A percentile compares a stretch with the other conserved stretches of the same genome.
Conservation (phyloP, 2,329 filamentous ascomycete species). For the Ophiostoma pallidulum region DNA sequence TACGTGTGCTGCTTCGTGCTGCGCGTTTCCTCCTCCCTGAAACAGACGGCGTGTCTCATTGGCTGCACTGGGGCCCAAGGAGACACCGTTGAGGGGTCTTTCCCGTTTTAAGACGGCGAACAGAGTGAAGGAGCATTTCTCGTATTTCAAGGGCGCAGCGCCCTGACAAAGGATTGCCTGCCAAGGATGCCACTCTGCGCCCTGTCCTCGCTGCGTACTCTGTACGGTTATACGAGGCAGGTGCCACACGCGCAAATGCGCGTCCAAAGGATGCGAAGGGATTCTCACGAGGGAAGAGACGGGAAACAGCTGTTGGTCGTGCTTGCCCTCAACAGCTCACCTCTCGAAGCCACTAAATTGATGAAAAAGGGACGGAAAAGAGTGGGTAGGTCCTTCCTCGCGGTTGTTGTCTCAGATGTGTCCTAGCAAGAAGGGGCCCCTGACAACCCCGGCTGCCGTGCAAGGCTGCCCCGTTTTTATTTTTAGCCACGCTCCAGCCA, state of each 20-base stretch:
- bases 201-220: too few relatives aligned
- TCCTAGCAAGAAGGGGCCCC: slow-evolving; percentile 3
- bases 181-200: neutral
- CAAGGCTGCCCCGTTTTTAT: too few relatives aligned
- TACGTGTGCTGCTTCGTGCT: neutral
- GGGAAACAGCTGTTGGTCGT: too few relatives aligned
- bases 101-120: too few relatives aligned
- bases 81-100: too few relatives aligned
- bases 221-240: too few relatives aligned
- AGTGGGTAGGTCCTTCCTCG: neutral
- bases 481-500: slow-evolving; percentile 8
- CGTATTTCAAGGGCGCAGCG: neutral
- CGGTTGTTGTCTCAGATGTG: slow-evolving; percentile 6
- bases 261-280: too few relatives aligned
- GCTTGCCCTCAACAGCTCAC: too few relatives aligned
- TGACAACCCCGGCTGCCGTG: slow-evolving; percentile 3
- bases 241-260: too few relatives aligned
- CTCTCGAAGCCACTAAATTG: neutral
- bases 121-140: too few relatives aligned
- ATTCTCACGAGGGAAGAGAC: too few relatives aligned
- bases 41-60: slow-evolving; percentile 8
- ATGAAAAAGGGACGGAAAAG: neutral
- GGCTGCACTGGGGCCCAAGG: neutral
- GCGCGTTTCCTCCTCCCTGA: slow-evolving; percentile 8
- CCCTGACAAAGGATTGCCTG: neutral